Evolutionary conservation across 345 rosid genomes (phyloP), one percentile per base, ranked within the genome.

Genomic region (Ceriops decandra): DNA sequence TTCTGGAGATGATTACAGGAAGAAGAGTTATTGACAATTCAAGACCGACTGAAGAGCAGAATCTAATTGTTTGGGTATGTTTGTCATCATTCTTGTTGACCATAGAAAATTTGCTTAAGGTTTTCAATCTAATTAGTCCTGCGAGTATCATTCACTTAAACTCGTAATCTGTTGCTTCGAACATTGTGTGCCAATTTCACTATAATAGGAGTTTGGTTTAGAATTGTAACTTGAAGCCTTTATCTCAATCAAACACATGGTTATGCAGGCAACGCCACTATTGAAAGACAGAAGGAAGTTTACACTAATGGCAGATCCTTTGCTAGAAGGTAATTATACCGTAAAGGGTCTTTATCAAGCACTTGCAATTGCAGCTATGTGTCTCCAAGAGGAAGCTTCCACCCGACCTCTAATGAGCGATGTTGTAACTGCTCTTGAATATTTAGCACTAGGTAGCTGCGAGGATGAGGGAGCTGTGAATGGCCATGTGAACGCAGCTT

Each of bases 291-390:
- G 80, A 77, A 86, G 70, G 31, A 90, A 85, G 62, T 90, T 90
- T n/a, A 70, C 75, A 52, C 46, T 33, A 66, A 85, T 90, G 90
- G 91, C 85, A 42, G 96, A 90, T 72, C 96, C 93, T 22, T 77
- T 82, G 76, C 84, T 90, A 16, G 81, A 79, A 59, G 90, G 82
- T 10, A 79, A 82, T 28, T 90, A 78, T 58, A 90, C 91, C 0
- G 8, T 73, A n/a, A 90, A 84, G 66, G 85, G 80, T 59, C 80
- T 90, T 46, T 80, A 85, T 77, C 93, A 88, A 80, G 93, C 93
- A 42, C 88, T 90, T 73, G 96, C 93, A 26, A 74, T 90, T 5
- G 91, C 96, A 72, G 90, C 93, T 8, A 86, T 90, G 96, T 90
- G 96, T 68, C 84, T 90, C 27, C 96, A 90, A 72, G 96, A 86